A percentile compares a stretch with the other conserved stretches of the same genome.
Evolutionary conservation across 2,329 filamentous ascomycete species (phyloP).

Genomic region (Neonectria ditissima): DNA sequence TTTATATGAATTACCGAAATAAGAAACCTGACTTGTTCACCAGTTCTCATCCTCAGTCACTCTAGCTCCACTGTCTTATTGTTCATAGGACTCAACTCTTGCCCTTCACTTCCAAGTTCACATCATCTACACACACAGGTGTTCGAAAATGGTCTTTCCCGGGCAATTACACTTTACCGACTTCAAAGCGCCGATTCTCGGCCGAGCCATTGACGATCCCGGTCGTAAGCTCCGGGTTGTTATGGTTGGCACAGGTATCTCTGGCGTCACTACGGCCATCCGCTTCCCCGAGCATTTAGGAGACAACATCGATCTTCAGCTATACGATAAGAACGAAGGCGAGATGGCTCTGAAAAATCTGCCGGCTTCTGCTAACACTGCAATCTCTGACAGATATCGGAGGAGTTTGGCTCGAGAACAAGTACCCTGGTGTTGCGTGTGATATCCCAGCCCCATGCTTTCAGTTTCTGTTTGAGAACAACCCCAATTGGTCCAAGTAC

Average conservation of each 20-base stretch:
- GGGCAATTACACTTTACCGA: slow-evolving; percentile 2
- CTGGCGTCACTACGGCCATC: slow-evolving; percentile 5
- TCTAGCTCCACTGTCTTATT: no score
- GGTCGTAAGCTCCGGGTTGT: slow-evolving; percentile 5
- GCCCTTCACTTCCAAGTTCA: no score
- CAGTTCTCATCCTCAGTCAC: no score
- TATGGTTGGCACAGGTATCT: slow-evolving; percentile 2
- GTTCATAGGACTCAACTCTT: no score
- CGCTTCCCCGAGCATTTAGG: slow-evolving; percentile 4
- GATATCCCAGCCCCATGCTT: slow-evolving; percentile 76
- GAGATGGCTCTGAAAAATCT: no score
- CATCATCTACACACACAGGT: no score
- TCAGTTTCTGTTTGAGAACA: slow-evolving; percentile 72
- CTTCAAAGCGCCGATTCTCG: slow-evolving; percentile 2
- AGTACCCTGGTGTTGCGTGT: slow-evolving; percentile 70
- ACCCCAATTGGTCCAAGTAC: slow-evolving; percentile 71
- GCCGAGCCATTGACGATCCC: slow-evolving; percentile 3
- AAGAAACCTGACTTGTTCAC: no score
- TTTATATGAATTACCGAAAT: no score
- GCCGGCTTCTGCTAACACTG: no score
- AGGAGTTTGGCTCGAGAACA: slow-evolving; percentile 58
- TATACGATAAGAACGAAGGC: slow-evolving; percentile 1
- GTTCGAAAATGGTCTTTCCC: neutral
- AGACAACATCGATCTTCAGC: slow-evolving; percentile 3
- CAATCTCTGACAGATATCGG: neutral